Conservation (phyloP, 768 basidiomycete genomes). For the Fomitopsis pulvina region DNA sequence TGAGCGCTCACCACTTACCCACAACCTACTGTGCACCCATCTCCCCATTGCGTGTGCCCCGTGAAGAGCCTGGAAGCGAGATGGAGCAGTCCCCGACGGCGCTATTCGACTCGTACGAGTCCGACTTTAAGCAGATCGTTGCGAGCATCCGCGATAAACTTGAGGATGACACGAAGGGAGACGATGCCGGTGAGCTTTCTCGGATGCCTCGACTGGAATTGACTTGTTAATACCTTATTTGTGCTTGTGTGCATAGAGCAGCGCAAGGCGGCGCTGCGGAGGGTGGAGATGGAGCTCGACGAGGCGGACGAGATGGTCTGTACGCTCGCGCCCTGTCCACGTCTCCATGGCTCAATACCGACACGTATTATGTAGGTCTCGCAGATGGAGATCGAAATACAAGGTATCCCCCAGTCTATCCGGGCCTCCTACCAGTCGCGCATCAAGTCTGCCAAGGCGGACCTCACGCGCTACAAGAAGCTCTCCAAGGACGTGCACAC, state of each 20-base stretch:
- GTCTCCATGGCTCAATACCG: neutral
- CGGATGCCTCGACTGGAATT: neutral
- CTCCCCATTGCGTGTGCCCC: neutral
- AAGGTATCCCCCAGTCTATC: conserved; percentile 85
- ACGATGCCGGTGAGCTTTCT: conserved; percentile 54
- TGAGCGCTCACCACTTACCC: neutral
- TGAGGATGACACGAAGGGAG: conserved; percentile 58
- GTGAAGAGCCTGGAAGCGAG: neutral
- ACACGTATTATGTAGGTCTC: conserved; percentile 55
- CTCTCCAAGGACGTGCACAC: conserved; percentile 66
- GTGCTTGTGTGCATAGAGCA: conserved; percentile 47
- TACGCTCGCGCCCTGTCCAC: conserved; percentile 1
- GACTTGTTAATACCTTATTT: neutral
- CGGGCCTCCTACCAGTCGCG: conserved; percentile 71
- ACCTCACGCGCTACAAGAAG: conserved; percentile 77
- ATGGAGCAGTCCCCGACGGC: conserved; percentile 85
- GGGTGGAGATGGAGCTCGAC: conserved; percentile 93
- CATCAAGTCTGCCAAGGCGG: conserved; percentile 67
- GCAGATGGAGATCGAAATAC: conserved; percentile 99
- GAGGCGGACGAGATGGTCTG: conserved; percentile 96
- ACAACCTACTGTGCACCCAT: neutral
- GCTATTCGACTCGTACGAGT: conserved; percentile 88
- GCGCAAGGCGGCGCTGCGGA: conserved; percentile 69
- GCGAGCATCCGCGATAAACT: conserved; percentile 72
- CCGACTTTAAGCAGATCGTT: conserved; percentile 84